phyloP scores from a whole-genome alignment of 257 asterid species.

The Cinchona pubescens region DNA sequence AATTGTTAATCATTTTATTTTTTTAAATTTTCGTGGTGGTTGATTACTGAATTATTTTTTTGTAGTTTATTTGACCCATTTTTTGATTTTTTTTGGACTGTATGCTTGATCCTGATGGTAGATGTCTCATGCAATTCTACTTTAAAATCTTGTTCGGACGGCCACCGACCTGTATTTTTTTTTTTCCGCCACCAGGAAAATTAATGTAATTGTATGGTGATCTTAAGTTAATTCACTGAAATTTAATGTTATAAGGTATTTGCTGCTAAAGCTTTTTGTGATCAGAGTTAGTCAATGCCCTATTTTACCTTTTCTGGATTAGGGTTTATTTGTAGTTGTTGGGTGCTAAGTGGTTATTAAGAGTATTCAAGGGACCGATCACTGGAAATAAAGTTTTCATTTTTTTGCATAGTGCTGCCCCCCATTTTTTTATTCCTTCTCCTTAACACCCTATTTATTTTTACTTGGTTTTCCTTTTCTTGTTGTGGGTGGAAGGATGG shows the following conservation, averaged over 20 bases:
- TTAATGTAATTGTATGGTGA: constrained; percentile 16
- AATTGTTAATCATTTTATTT: constrained; percentile 1
- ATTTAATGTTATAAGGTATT: constrained; percentile 20
- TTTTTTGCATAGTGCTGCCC: constrained; percentile 28
- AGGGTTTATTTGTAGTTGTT: constrained; percentile 4
- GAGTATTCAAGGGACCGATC: constrained; percentile 5
- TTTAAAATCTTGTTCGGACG: constrained; percentile 15
- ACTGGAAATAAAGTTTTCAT: constrained; percentile 30
- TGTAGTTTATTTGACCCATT: background rate
- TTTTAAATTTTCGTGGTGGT: background rate
- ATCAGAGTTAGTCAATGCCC: constrained; percentile 29
- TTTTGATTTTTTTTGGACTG: background rate
- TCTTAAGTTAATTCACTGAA: constrained; percentile 34
- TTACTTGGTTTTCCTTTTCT: background rate
- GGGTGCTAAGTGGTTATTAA: background rate
- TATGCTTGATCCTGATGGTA: constrained; percentile 11
- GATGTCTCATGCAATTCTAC: constrained; percentile 23
- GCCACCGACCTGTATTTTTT: background rate
- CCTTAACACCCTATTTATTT: background rate
- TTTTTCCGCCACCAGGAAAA: constrained; percentile 1
- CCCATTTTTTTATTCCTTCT: too few relatives aligned
- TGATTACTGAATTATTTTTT: background rate
- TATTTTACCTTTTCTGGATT: constrained; percentile 2
- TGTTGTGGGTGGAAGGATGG: background rate
- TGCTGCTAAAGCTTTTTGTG: constrained; percentile 8